Base-by-base conservation (phyloP, 331 rosid genomes). In the Dryas integrifolia region DNA sequence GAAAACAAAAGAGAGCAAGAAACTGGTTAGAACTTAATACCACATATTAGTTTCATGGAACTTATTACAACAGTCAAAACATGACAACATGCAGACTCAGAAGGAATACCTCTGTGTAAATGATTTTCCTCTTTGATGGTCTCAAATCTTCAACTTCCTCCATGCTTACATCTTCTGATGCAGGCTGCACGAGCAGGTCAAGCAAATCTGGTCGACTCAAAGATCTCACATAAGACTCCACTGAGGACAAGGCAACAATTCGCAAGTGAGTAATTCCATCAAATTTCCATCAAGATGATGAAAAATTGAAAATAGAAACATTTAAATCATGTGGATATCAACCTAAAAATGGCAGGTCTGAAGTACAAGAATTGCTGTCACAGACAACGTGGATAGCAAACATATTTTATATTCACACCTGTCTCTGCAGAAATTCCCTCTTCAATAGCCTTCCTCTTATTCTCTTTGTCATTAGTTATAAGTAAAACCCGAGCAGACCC, bases 371-470 rank as follows among this genome's bases (percentile, higher is more conserved):
- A 65, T 40, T 62, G 13, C 49, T 62, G 49, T 40, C 6, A 61
- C 15, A 62, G 14, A 51, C 44, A 0, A 14, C 11, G 0, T 1
- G 7, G 16, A 45, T 12, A 46, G n/a, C 13, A 24, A 15, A 24
- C 30, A 68, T 59, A 78, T 50, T 12, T 30, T 30, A 30, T 30
- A 51, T 67, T 74, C 77, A 58, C 76, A 94, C 98, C 88, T 81
- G 99, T 89, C 83, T 95, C 99, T 11, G 99, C 99, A 65, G 65
- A 56, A 79, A 95, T 88, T 46, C 99, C 99, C 83, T 92, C 97
- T 76, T 83, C 99, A 79, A 72, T 72, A 56, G 99, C 99, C 86
- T 85, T 95, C 76, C 92, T 80, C 80, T 83, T 95, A 83, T 95
- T 95, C 83, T 89, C 99, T 73, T 73, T 88, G 72, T 95, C 99